These are phyloP conservation scores for Mycena kentingensis DNA, from an alignment of 768 basidiomycete species.

Conservation along the genomic window DNA sequence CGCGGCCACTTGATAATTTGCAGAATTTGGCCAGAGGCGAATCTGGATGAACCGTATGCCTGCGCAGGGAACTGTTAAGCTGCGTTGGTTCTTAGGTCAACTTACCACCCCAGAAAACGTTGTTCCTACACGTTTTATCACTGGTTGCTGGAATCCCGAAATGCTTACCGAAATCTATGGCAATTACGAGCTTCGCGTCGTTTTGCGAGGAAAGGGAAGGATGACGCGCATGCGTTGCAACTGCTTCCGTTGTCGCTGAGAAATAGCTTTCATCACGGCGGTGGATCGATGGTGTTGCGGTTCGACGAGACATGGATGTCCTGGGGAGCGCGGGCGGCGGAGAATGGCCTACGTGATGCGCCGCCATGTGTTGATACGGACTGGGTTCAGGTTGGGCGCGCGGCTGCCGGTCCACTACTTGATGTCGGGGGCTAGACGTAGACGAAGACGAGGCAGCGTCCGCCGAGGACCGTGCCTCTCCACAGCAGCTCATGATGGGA, in stretches of 20 bases:
- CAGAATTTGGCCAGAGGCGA: conserved; percentile 75
- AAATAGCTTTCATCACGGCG: conserved; percentile 17
- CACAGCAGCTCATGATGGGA: conserved; percentile 65
- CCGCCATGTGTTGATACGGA: conserved; percentile 34
- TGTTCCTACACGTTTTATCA: conserved; percentile 52
- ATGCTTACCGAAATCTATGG: conserved; percentile 79
- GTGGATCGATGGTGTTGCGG: conserved; percentile 2
- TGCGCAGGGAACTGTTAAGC: conserved; percentile 29
- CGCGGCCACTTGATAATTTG: conserved; percentile 89
- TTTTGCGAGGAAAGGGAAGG: conserved; percentile 36
- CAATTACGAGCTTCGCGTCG: conserved; percentile 80
- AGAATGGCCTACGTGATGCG: conserved; percentile 43
- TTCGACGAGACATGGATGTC: not conserved
- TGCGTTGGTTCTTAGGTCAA: conserved; percentile 2
- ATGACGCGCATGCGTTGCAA: conserved; percentile 12
- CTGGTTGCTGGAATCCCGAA: not conserved
- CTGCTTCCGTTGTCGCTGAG: conserved; percentile 1
- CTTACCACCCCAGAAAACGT: conserved; percentile 87
- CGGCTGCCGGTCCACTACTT: conserved; percentile 58
- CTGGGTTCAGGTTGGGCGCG: conserved; percentile 35
- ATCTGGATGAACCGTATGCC: conserved; percentile 87
- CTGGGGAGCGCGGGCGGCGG: conserved; percentile 12
- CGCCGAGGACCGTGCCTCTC: conserved; percentile 34
- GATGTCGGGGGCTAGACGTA: conserved; percentile 24
- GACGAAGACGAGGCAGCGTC: conserved; percentile 31